These are phyloP conservation scores for Saturnispora zaruensis DNA, from an alignment of 805 yeast genomes.

Conservation along the genomic window DNA sequence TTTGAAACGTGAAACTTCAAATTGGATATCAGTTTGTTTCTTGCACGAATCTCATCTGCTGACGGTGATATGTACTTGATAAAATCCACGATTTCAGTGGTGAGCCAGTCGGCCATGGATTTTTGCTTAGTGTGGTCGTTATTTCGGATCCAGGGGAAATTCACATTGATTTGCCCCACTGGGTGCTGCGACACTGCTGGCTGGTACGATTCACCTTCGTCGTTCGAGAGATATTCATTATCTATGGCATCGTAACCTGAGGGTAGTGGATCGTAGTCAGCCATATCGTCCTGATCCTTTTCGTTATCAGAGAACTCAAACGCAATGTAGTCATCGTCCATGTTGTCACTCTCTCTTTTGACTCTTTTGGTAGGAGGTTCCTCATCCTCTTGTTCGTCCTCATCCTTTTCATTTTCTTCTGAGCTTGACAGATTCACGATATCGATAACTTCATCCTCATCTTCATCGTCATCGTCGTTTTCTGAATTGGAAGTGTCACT, in stretches of 20 bases:
- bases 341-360: constrained; percentile 10
- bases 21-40: constrained; percentile 57
- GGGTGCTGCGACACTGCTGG: constrained; percentile 22
- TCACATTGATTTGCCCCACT: constrained; percentile 26
- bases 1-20: constrained; percentile 43
- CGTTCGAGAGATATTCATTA: constrained; percentile 39
- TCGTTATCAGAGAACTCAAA: constrained; percentile 39
- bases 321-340: constrained; percentile 36
- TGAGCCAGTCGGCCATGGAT: constrained; percentile 80
- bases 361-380: constrained; percentile 9
- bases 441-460: constrained; percentile 3
- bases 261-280: constrained; percentile 10
- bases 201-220: constrained; percentile 27
- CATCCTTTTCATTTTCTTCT: constrained; percentile 1
- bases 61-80: constrained; percentile 82
- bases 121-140: constrained; percentile 70
- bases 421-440: constrained; percentile 1
- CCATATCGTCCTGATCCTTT: constrained; percentile 30
- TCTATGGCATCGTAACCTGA: constrained; percentile 22
- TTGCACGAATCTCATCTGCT: constrained; percentile 53
- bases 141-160: constrained; percentile 69
- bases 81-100: constrained; percentile 77
- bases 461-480: constrained; percentile 2
- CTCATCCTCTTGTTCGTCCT: neutral
- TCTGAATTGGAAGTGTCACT: neutral